A percentile compares a stretch with the other conserved stretches of the same genome.
Evolutionary conservation across 2,329 filamentous ascomycete species (phyloP).

Genomic region (Fusarium fracticaudum): DNA sequence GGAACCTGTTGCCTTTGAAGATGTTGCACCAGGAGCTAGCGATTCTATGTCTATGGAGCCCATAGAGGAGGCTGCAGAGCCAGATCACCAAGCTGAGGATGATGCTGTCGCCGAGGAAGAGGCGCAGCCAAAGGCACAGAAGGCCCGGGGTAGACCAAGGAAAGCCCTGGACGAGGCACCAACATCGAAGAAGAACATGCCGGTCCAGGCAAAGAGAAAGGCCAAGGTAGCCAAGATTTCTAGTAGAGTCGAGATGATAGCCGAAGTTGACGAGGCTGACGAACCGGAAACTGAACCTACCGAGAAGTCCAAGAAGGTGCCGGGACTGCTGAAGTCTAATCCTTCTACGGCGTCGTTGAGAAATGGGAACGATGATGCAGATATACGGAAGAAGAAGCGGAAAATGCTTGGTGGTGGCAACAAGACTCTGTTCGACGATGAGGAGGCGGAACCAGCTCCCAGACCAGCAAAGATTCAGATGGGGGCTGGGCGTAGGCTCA

Average conservation of each 20-base stretch:
- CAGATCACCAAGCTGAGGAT: constrained; percentile 12
- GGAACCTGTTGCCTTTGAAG: constrained; percentile 49
- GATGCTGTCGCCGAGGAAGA: constrained; percentile 11
- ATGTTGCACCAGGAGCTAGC: constrained; percentile 29
- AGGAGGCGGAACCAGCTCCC: constrained; percentile 59
- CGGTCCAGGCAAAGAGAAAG: constrained; percentile 48
- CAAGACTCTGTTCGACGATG: constrained; percentile 76
- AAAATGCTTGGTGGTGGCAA: constrained; percentile 72
- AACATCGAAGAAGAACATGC: constrained; percentile 57
- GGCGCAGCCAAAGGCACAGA: constrained; percentile 40
- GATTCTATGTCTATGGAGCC: constrained; percentile 17
- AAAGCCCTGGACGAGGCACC: constrained; percentile 58
- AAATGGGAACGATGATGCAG: constrained; percentile 43
- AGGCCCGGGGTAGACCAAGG: constrained; percentile 56
- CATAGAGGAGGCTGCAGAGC: constrained; percentile 8
- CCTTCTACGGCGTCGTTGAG: constrained; percentile 3
- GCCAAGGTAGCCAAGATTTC: constrained; percentile 40
- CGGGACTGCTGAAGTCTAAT: constrained; percentile 21
- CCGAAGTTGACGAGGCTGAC: constrained; percentile 48
- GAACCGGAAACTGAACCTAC: constrained; percentile 46
- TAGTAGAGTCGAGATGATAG: constrained; percentile 51
- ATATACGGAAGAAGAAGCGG: constrained; percentile 74
- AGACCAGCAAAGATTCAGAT: constrained; percentile 49
- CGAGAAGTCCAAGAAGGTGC: constrained; percentile 17
- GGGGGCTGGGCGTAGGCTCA: constrained; percentile 41